A percentile compares a stretch with the other conserved stretches of the same genome.
Evolutionary conservation across 1,139 yeast species (phyloP).

Genomic region (Geotrichum europaeum): DNA sequence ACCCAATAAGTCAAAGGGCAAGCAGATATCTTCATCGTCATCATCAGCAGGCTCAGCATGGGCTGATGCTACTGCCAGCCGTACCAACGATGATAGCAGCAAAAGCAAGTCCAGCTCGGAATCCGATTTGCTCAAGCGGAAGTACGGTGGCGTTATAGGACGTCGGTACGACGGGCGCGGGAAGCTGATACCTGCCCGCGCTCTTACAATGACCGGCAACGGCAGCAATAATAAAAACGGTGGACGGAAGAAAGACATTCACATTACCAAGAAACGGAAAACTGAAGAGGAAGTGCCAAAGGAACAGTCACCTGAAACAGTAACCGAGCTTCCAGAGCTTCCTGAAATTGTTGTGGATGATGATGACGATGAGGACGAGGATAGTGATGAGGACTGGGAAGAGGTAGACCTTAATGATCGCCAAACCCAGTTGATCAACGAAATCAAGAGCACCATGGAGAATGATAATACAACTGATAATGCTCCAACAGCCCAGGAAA

Average conservation of each 20-base stretch:
- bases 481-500: constrained; percentile 5
- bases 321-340: neutral
- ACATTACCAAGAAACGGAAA: neutral
- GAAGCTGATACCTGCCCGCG: constrained; percentile 9
- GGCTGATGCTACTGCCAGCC: constrained; percentile 4
- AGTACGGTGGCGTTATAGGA: constrained; percentile 16
- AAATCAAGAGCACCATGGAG: constrained; percentile 5
- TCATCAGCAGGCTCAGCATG: neutral
- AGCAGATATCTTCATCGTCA: neutral
- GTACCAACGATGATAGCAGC: neutral
- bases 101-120: neutral
- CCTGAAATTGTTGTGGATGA: constrained; percentile 34
- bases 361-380: constrained; percentile 35
- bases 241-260: neutral
- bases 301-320: neutral
- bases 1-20: neutral
- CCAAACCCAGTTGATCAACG: constrained; percentile 20
- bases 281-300: neutral
- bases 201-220: neutral
- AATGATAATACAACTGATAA: neutral
- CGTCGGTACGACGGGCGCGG: constrained; percentile 16
- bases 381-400: constrained; percentile 37
- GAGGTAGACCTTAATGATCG: constrained; percentile 9
- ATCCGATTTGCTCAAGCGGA: constrained; percentile 7
- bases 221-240: neutral